Percentiles rank a stretch among this genome's conserved stretches.
Conservation (phyloP, 2,329 filamentous ascomycete genomes). For the Neonectria magnoliae region DNA sequence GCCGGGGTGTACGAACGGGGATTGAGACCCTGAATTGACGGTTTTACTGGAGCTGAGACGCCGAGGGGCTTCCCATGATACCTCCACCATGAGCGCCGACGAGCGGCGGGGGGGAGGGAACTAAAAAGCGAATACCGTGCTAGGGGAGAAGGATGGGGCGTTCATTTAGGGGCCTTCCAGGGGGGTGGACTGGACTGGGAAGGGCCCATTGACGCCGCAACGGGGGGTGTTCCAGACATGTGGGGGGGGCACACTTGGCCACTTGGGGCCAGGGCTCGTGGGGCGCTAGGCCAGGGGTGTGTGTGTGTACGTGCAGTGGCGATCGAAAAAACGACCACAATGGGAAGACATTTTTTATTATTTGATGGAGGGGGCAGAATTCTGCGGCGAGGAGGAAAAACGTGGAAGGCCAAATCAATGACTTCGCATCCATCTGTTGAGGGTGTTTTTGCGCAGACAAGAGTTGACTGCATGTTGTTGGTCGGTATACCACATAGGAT, state of each 20-base stretch:
- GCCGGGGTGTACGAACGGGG: conserved; percentile 10
- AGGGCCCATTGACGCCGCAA: conserved; percentile 13
- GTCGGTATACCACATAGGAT: neutral
- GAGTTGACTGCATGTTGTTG: neutral
- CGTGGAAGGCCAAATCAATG: neutral
- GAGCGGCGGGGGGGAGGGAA: conserved; percentile 29
- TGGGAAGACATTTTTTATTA: neutral
- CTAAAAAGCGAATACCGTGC: neutral
- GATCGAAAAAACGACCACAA: conserved; percentile 19
- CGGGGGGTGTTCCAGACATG: conserved; percentile 6
- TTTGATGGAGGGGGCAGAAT: neutral
- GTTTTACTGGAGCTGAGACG: conserved; percentile 32
- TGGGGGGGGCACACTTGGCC: neutral
- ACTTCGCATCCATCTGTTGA: too few species aligned
- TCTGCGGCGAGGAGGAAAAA: neutral
- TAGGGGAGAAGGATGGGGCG: neutral
- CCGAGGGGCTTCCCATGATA: conserved; percentile 19
- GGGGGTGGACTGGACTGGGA: conserved; percentile 13
- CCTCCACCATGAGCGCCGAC: conserved; percentile 19
- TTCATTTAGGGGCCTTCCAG: conserved; percentile 8
- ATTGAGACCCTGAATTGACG: conserved; percentile 41
- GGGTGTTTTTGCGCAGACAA: neutral
- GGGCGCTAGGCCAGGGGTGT: conserved; percentile 11
- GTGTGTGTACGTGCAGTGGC: conserved; percentile 15
- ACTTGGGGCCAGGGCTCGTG: conserved; percentile 6